These are phyloP conservation scores for Alnus glutinosa DNA, from an alignment of 306 rosid genomes.

Conservation along the genomic window DNA sequence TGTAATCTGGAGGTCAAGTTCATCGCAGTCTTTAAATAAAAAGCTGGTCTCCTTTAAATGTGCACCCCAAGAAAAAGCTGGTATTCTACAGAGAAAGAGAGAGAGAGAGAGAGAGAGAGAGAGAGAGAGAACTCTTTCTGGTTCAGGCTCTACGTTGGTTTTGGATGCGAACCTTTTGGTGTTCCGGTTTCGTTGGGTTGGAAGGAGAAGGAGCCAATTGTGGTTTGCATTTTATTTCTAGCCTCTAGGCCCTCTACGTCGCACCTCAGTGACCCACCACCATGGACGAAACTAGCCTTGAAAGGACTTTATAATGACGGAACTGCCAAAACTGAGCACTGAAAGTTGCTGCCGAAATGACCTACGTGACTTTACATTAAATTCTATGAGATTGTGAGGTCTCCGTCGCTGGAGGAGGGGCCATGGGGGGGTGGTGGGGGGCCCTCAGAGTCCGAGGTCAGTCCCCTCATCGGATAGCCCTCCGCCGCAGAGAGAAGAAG, in stretches of 20 bases:
- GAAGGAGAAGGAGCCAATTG: not conserved
- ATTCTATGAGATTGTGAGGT: not conserved
- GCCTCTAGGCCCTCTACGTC: not conserved
- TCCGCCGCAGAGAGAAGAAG: not conserved
- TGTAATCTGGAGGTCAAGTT: not conserved
- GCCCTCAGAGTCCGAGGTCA: not conserved
- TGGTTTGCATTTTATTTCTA: not conserved
- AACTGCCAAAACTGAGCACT: not conserved
- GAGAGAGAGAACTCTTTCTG: not conserved
- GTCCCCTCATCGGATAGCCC: constrained; percentile 3
- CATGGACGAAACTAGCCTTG: not conserved
- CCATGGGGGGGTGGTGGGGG: not conserved
- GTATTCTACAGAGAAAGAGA: not conserved
- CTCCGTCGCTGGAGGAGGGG: not conserved
- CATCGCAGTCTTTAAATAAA: not conserved
- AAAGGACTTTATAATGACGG: not conserved
- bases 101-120: not conserved
- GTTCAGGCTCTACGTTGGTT: not conserved
- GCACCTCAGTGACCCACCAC: not conserved
- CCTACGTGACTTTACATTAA: constrained; percentile 21
- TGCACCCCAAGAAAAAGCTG: constrained; percentile 7
- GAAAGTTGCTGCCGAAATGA: constrained; percentile 20
- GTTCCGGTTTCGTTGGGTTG: not conserved
- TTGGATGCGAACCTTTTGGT: not conserved
- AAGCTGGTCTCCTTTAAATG: constrained; percentile 1